Conservation (phyloP, 805 yeast genomes). For the Metschnikowia lunata region DNA sequence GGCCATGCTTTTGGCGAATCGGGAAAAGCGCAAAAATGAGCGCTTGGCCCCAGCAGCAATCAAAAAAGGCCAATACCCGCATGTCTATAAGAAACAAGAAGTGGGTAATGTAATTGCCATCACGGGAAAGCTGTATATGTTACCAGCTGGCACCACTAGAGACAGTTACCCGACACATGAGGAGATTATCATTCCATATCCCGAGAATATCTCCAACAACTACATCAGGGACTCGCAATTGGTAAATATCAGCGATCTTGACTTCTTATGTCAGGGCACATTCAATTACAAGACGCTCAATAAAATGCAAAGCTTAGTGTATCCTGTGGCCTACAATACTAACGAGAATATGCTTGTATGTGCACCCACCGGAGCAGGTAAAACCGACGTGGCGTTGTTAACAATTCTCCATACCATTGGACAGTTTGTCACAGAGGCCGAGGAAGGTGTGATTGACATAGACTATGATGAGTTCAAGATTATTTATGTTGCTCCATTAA, state of each 20-base stretch:
- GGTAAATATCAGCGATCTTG: constrained; percentile 59
- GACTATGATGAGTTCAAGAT: constrained; percentile 84
- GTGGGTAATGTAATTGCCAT: constrained; percentile 57
- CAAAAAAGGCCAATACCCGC: constrained; percentile 63
- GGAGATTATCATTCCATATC: constrained; percentile 78
- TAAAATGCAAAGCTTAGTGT: constrained; percentile 86
- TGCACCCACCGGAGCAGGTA: constrained; percentile 23
- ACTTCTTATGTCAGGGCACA: constrained; percentile 76
- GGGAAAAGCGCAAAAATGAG: constrained; percentile 45
- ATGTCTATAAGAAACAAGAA: constrained; percentile 72
- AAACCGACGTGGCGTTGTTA: constrained; percentile 20
- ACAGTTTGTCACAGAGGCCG: constrained; percentile 56
- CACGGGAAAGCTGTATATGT: constrained; percentile 71
- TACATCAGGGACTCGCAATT: constrained; percentile 44
- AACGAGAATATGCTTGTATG: constrained; percentile 73
- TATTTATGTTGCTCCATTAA: constrained; percentile 88
- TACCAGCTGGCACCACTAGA: constrained; percentile 80
- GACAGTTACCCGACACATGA: constrained; percentile 61
- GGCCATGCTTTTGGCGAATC: constrained; percentile 48
- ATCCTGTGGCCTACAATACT: constrained; percentile 86
- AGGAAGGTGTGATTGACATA: constrained; percentile 51
- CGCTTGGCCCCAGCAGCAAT: constrained; percentile 41
- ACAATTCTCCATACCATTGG: constrained; percentile 57
- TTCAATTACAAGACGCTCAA: constrained; percentile 78
- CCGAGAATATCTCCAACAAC: constrained; percentile 45